Evolutionary conservation across 345 rosid species (phyloP), one percentile per base, ranked within the genome.

Genomic region (Citrus medica): DNA sequence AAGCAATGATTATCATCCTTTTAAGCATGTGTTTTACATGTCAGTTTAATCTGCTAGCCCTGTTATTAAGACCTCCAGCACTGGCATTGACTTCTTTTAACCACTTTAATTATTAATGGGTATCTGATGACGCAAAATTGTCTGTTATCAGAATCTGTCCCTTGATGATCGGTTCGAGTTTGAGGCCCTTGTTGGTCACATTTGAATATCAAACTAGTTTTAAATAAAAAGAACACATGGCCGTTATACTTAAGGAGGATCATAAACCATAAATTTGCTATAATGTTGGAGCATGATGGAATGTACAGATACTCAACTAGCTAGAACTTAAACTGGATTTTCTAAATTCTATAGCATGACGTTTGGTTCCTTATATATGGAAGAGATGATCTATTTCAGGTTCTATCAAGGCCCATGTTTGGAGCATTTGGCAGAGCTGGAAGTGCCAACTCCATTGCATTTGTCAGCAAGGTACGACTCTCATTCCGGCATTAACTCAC

Each of bases 351-450:
- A 46, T 0, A 3, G 51, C 42, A 12, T 38, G 2, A 12, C 1
- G 22, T 59, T 40, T 63, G 32, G 63, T 55, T 79, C 32, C 67
- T 28, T 58, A 66, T 53, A 27, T 35, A 27, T 60, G 55, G 19
- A 81, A 59, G 16, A 51, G 27, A 4, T 46, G 64, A 58, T 27
- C 65, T 69, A 55, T 16, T 82, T 87, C 87, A 95, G 98, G 98
- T 95, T 69, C 81, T 91, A 38, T 86, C 94, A 25, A 90, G 98
- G 87, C 99, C 99, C 19, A 96, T 96, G 99, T 96, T 94, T 80
- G 98, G 99, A 76, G 98, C 98, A 78, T 92, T 92, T 75, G 97
- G 99, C 76, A 88, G 88, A 84, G 98, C 98, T n/a, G 95, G 87
- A 69, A 91, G 97, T 71, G 82, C 86, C 12, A 87, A 91, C 85